Evolutionary conservation across 148 eudicot genomes (phyloP).

Genomic region (Fagopyrum esculentum): DNA sequence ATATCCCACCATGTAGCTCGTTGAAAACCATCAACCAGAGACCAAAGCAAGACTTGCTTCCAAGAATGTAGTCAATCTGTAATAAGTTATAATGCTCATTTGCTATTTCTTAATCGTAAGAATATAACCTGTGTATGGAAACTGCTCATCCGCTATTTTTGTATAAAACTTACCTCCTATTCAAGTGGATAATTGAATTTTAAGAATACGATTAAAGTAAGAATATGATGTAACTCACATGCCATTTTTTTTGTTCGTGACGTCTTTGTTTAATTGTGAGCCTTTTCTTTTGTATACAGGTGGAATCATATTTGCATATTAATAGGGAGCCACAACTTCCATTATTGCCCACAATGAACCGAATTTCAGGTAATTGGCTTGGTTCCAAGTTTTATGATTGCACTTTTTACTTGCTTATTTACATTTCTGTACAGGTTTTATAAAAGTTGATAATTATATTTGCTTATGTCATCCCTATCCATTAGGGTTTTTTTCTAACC

Average conservation of each 20-base stretch:
- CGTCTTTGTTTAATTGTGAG: background rate
- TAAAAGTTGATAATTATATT: too few species aligned
- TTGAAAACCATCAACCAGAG: slow-evolving; percentile 16
- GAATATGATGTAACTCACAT: background rate
- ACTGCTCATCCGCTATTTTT: too few species aligned
- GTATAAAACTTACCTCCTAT: too few species aligned
- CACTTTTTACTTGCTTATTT: too few species aligned
- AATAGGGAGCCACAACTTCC: slow-evolving; percentile 94
- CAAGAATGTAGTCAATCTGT: slow-evolving; percentile 99
- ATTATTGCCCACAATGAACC: slow-evolving; percentile 37
- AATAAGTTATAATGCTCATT: background rate
- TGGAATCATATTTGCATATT: slow-evolving; percentile 77
- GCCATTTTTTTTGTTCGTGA: background rate
- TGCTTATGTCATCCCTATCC: too few species aligned
- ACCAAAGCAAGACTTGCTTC: slow-evolving; percentile 82
- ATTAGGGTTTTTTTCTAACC: background rate
- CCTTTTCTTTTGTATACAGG: slow-evolving; percentile 37
- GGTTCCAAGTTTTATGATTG: too few species aligned
- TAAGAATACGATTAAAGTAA: too few species aligned
- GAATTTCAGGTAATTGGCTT: too few species aligned
- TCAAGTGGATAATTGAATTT: too few species aligned
- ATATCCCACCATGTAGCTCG: slow-evolving; percentile 99
- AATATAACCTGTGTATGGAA: too few species aligned
- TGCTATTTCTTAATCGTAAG: too few species aligned
- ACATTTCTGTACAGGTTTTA: too few species aligned